Evolutionary conservation across 1,284 basidiomycete genomes (phyloP).

Genomic region (Stereum hirsutum): DNA sequence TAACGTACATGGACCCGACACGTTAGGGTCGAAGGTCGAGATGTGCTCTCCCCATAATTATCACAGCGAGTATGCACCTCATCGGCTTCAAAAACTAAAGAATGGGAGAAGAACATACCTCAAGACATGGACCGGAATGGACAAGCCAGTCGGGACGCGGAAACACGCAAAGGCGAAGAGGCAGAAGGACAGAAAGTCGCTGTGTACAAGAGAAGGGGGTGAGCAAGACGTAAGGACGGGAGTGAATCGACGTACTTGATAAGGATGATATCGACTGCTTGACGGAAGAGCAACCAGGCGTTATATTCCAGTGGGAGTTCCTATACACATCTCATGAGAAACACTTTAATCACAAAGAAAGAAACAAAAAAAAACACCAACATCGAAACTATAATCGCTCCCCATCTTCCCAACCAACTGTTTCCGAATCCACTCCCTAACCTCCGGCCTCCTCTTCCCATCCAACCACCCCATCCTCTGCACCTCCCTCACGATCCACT

Average conservation of each 20-base stretch:
- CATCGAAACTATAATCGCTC: slow-evolving; percentile 86
- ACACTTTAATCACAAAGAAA: slow-evolving; percentile 4
- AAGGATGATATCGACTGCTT: slow-evolving; percentile 91
- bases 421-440: slow-evolving; percentile 76
- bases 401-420: slow-evolving; percentile 94
- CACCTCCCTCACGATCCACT: slow-evolving; percentile 85
- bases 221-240: slow-evolving; percentile 1
- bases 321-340: no score
- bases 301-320: slow-evolving; percentile 80
- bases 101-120: no score
- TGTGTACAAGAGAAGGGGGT: slow-evolving; percentile 21
- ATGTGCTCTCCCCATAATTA: no score
- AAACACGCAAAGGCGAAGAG: slow-evolving; percentile 93
- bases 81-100: no score
- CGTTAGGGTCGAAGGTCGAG: no score
- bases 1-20: no score
- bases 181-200: slow-evolving; percentile 92
- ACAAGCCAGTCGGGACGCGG: slow-evolving; percentile 74
- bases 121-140: slow-evolving; percentile 65
- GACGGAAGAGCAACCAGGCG: slow-evolving; percentile 87
- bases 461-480: slow-evolving; percentile 86
- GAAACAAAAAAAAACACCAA: slow-evolving; percentile 26
- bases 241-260: slow-evolving; percentile 64
- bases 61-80: no score
- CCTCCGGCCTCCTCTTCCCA: slow-evolving; percentile 46